Evolutionary conservation across 305 asterid genomes (phyloP).

Genomic region (Solanum aculeatissimum): DNA sequence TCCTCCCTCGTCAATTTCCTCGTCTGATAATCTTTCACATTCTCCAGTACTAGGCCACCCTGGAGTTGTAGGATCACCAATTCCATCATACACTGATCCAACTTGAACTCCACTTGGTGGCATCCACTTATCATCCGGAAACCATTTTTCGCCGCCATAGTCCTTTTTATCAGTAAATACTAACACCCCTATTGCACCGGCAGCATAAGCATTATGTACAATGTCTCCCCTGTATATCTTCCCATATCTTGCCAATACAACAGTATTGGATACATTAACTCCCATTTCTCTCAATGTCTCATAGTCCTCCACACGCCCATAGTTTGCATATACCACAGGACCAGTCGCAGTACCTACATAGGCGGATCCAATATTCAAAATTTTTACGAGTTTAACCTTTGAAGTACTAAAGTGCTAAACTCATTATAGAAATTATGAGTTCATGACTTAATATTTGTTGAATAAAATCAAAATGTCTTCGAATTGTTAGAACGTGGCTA

Average conservation of each 20-base stretch:
- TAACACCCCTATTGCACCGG: conserved; percentile 59
- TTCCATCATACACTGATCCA: conserved; percentile 53
- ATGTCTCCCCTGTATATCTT: conserved; percentile 73
- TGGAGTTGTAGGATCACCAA: conserved; percentile 80
- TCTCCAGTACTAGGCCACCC: conserved; percentile 79
- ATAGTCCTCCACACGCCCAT: conserved; percentile 65
- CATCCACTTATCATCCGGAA: conserved; percentile 76
- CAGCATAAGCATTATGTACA: conserved; percentile 49
- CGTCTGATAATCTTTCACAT: conserved; percentile 64
- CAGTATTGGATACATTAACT: conserved; percentile 43
- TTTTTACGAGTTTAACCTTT: background rate
- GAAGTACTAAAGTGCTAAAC: background rate
- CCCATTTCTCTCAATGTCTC: conserved; percentile 36
- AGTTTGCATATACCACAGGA: conserved; percentile 56
- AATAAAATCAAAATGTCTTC: background rate
- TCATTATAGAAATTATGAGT: background rate
- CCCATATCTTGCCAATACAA: conserved; percentile 69
- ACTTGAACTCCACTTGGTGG: conserved; percentile 91
- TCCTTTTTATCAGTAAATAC: conserved; percentile 74
- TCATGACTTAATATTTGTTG: background rate
- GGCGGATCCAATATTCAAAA: background rate
- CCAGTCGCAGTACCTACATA: conserved; percentile 30
- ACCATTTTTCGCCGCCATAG: conserved; percentile 72
- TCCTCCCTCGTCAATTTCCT: conserved; percentile 48
- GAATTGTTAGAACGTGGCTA: background rate